Percentiles rank a stretch among this genome's conserved stretches.
Conservation (phyloP, 2,329 filamentous ascomycete species). For the Atkinsonella hypoxylon region DNA sequence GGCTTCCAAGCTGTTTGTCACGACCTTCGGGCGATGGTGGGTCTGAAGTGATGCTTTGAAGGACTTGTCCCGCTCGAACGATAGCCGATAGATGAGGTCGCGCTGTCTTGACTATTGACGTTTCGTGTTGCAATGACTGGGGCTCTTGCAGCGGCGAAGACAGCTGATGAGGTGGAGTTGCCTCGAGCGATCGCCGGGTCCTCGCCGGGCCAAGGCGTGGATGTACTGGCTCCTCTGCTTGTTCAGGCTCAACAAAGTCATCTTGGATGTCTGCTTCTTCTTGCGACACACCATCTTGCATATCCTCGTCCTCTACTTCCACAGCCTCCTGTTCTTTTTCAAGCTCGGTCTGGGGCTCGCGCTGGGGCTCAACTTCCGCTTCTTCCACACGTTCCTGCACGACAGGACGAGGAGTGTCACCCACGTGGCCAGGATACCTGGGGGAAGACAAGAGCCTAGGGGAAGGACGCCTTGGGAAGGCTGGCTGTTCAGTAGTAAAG, state of each 20-base stretch:
- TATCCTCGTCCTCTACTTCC: constrained; percentile 8
- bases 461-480: not conserved
- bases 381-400: not conserved
- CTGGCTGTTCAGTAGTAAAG: not conserved
- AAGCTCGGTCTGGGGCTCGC: not conserved
- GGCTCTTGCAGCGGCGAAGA: constrained; percentile 26
- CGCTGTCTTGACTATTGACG: constrained; percentile 15
- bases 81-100: constrained; percentile 43
- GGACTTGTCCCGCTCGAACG: constrained; percentile 41
- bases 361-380: not conserved
- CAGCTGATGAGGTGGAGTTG: constrained; percentile 21
- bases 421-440: constrained; percentile 1
- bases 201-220: constrained; percentile 12
- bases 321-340: constrained; percentile 4
- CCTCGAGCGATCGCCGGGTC: constrained; percentile 14
- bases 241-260: not conserved
- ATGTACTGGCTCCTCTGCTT: not conserved
- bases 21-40: constrained; percentile 41
- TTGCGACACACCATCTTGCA: not conserved
- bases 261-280: not conserved
- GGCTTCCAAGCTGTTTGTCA: constrained; percentile 41
- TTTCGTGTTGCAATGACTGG: constrained; percentile 19
- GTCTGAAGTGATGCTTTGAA: constrained; percentile 48
- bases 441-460: constrained; percentile 1
- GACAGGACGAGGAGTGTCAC: not conserved